These are phyloP conservation scores for Talaromyces sp. DNA, from an alignment of 2,329 filamentous ascomycete genomes.

Conservation along the genomic window DNA sequence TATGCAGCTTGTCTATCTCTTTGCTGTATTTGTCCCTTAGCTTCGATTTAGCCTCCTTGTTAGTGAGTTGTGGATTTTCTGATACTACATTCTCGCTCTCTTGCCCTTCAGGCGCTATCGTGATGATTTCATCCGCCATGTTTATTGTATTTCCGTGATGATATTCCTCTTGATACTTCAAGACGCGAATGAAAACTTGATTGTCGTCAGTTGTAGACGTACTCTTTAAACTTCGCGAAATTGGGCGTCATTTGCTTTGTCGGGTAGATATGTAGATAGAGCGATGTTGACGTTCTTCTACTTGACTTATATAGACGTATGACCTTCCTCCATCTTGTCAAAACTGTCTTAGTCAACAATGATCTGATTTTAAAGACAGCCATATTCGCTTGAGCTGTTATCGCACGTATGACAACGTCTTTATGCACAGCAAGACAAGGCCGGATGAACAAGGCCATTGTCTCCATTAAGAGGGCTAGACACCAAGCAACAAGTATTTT, in stretches of 20 bases:
- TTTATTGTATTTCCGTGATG: not conserved
- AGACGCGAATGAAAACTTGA: not conserved
- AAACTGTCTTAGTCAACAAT: not conserved
- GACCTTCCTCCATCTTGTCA: not conserved
- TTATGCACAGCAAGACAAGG: not conserved
- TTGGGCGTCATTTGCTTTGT: not conserved
- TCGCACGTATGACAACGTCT: not conserved
- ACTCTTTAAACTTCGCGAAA: not conserved
- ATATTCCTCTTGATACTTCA: no score
- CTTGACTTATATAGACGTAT: not conserved
- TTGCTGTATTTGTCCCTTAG: not conserved
- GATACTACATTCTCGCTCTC: not conserved
- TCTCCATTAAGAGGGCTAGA: not conserved
- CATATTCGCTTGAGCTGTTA: no score
- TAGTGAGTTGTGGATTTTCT: not conserved
- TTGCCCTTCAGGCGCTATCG: not conserved
- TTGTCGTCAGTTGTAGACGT: not conserved
- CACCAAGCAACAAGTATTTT: not conserved
- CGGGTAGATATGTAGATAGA: not conserved
- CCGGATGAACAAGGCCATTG: not conserved
- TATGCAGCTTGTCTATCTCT: not conserved
- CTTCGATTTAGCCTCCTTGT: not conserved
- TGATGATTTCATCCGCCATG: not conserved
- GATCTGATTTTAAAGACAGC: not conserved
- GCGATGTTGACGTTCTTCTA: not conserved